Evolutionary conservation across 2,329 filamentous ascomycete genomes (phyloP).

Genomic region (Plectosphaerella plurivora): DNA sequence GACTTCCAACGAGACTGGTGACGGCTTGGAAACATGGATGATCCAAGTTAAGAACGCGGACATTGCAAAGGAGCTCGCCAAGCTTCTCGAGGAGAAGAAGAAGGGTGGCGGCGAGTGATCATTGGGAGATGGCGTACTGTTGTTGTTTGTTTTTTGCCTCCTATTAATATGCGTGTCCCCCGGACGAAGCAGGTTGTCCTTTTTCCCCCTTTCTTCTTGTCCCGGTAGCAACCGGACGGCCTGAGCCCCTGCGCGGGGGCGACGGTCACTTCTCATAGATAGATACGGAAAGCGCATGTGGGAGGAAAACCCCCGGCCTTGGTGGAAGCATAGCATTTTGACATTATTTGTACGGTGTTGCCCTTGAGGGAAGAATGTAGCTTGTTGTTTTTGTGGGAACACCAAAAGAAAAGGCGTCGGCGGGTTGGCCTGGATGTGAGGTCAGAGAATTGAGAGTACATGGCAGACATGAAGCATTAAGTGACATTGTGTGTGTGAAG

Average conservation of each 20-base stretch:
- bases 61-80: slow-evolving; percentile 31
- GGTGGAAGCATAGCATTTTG: too few species aligned
- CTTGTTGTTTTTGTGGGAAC: too few species aligned
- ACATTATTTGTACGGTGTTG: too few species aligned
- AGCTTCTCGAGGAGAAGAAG: slow-evolving; percentile 33
- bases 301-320: too few species aligned
- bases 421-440: too few species aligned
- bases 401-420: too few species aligned
- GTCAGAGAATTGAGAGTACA: too few species aligned
- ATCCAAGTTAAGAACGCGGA: slow-evolving; percentile 65
- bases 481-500: too few species aligned
- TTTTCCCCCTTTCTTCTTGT: not conserved
- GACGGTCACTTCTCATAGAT: not conserved
- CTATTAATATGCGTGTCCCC: not conserved
- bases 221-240: not conserved
- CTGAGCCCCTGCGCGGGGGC: not conserved
- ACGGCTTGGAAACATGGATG: slow-evolving; percentile 64
- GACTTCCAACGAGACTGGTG: slow-evolving; percentile 53
- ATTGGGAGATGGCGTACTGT: not conserved
- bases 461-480: too few species aligned
- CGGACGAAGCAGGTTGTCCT: not conserved
- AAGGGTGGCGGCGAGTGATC: slow-evolving; percentile 47
- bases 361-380: too few species aligned
- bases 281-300: not conserved
- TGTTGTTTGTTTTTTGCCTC: not conserved